These are phyloP conservation scores for Breynia disticha DNA, from an alignment of 441 rosid species.

Conservation along the genomic window DNA sequence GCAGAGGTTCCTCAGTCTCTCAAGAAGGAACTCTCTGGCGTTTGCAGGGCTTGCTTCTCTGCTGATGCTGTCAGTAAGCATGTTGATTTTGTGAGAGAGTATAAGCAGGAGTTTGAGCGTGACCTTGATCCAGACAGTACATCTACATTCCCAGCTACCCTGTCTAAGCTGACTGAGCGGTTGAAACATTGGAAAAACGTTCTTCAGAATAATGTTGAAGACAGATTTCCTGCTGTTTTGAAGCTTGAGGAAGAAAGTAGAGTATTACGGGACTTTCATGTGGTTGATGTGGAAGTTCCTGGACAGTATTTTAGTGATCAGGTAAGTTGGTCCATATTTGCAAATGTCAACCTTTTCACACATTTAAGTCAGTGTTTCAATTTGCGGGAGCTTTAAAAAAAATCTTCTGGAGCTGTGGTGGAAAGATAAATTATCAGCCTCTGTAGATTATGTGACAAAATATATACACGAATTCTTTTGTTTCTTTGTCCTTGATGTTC, in stretches of 20 bases:
- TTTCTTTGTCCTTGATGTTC: too few species aligned
- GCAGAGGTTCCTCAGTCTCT: slow-evolving; percentile 98
- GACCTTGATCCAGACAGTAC: slow-evolving; percentile 95
- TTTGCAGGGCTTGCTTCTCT: slow-evolving; percentile 96
- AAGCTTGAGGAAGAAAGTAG: slow-evolving; percentile 95
- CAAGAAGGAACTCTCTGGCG: slow-evolving; percentile 98
- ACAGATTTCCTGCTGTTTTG: slow-evolving; percentile 83
- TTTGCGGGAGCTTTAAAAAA: background rate
- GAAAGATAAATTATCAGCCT: too few species aligned
- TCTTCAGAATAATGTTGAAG: slow-evolving; percentile 97
- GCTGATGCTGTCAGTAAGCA: slow-evolving; percentile 98
- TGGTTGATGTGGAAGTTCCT: slow-evolving; percentile 97
- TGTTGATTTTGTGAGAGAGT: slow-evolving; percentile 94
- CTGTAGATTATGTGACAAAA: too few species aligned
- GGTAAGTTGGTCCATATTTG: slow-evolving; percentile 32
- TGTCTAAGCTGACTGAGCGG: slow-evolving; percentile 71
- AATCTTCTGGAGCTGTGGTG: too few species aligned
- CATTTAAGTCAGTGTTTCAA: background rate
- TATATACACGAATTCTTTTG: too few species aligned
- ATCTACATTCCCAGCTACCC: slow-evolving; percentile 76
- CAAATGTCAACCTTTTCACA: background rate
- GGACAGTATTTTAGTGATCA: slow-evolving; percentile 96
- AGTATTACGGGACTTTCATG: slow-evolving; percentile 84
- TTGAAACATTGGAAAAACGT: slow-evolving; percentile 92
- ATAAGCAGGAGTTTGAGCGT: slow-evolving; percentile 89